These are phyloP conservation scores for Gaertneriomyces semiglobifer DNA, from an alignment of 192 early-diverging fungal species.

Conservation along the genomic window DNA sequence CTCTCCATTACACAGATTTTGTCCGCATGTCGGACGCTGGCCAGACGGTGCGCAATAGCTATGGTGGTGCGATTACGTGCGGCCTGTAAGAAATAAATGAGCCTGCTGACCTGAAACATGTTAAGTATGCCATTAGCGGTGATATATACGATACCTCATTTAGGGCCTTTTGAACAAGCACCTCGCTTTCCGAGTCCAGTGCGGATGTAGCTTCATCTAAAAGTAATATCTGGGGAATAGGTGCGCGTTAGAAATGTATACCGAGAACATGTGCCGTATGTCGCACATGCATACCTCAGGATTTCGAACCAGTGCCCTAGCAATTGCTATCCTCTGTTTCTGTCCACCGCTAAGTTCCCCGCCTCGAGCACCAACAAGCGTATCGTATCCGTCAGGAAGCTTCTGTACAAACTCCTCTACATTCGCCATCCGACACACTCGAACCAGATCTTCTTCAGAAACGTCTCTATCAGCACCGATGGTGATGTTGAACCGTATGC, in stretches of 20 bases:
- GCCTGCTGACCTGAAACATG: too few species aligned
- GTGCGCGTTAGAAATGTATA: slow-evolving; percentile 6
- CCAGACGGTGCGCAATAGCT: slow-evolving; percentile 62
- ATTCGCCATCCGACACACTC: slow-evolving; percentile 27
- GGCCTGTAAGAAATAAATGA: too few species aligned
- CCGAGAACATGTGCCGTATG: neutral
- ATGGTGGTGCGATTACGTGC: slow-evolving; percentile 70
- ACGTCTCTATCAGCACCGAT: slow-evolving; percentile 79
- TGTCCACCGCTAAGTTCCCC: slow-evolving; percentile 41
- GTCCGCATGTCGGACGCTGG: slow-evolving; percentile 79
- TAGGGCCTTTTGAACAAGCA: slow-evolving; percentile 60
- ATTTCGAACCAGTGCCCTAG: slow-evolving; percentile 75
- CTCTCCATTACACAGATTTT: slow-evolving; percentile 75
- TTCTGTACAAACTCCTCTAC: slow-evolving; percentile 28
- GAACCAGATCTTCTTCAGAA: slow-evolving; percentile 51
- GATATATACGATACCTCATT: neutral
- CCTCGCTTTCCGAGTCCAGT: slow-evolving; percentile 75
- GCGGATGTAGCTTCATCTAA: slow-evolving; percentile 89
- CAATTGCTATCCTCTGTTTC: slow-evolving; percentile 43
- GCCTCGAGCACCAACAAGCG: slow-evolving; percentile 25
- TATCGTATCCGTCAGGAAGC: slow-evolving; percentile 32
- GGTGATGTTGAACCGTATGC: slow-evolving; percentile 69
- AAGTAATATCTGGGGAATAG: slow-evolving; percentile 70
- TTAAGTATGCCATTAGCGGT: too few species aligned
- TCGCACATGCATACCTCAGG: slow-evolving; percentile 48